Conservation (phyloP, 768 basidiomycete species). For the Lentinula guzmanii region DNA sequence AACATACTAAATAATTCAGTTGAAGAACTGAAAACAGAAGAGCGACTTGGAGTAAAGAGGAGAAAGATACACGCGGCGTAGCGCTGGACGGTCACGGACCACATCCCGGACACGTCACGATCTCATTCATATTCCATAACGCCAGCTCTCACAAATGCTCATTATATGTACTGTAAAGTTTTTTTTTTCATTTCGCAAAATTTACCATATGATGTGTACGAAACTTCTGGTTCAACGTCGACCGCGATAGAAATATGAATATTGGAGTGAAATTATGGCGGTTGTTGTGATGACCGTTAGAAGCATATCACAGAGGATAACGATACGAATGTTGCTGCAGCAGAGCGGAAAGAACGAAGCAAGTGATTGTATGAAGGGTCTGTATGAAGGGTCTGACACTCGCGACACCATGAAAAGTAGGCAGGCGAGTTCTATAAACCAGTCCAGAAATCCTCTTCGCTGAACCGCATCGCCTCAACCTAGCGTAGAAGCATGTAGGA, state of each 20-base stretch:
- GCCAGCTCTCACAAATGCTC: too few relatives aligned
- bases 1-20: conserved; percentile 45
- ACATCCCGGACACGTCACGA: neutral
- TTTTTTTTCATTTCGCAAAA: too few relatives aligned
- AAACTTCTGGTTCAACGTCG: too few relatives aligned
- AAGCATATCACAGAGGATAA: neutral
- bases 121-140: too few relatives aligned
- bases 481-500: conserved; percentile 8
- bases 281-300: too few relatives aligned
- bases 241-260: too few relatives aligned
- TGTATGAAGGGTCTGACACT: conserved; percentile 29
- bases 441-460: conserved; percentile 11
- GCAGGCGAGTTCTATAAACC: conserved; percentile 14
- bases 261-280: too few relatives aligned
- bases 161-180: too few relatives aligned
- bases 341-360: neutral
- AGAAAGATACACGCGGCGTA: conserved; percentile 1
- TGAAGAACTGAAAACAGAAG: neutral
- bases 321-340: neutral
- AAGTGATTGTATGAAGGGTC: conserved; percentile 11
- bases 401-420: conserved; percentile 11
- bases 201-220: too few relatives aligned
- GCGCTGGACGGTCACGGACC: neutral
- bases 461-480: conserved; percentile 17
- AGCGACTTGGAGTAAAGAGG: conserved; percentile 2